Evolutionary conservation across 2,329 filamentous ascomycete species (phyloP).

Genomic region (Davidsoniella australis): DNA sequence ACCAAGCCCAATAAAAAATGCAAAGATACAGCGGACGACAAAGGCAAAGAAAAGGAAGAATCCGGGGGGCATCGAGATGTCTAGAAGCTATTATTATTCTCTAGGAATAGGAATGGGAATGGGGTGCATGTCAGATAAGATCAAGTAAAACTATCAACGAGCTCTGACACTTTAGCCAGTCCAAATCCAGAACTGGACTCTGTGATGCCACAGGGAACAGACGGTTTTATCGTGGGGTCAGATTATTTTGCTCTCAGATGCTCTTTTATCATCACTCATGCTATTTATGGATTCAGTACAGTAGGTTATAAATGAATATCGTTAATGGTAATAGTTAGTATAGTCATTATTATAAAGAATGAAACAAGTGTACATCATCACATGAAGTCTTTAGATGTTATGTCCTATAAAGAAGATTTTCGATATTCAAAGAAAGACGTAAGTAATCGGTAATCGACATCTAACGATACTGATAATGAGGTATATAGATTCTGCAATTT

Average conservation of each 20-base stretch:
- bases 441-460: no score
- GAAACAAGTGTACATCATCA: background rate
- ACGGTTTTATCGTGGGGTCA: slow-evolving; percentile 6
- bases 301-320: background rate
- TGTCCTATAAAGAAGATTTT: background rate
- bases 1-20: background rate
- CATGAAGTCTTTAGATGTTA: background rate
- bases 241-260: slow-evolving; percentile 9
- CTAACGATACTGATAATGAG: no score
- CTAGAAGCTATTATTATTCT: background rate
- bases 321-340: background rate
- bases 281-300: slow-evolving; percentile 8
- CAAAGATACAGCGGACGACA: background rate
- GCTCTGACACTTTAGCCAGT: background rate
- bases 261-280: slow-evolving; percentile 25
- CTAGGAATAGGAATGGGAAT: background rate
- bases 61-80: background rate
- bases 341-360: background rate
- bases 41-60: background rate
- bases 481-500: no score
- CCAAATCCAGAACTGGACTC: slow-evolving; percentile 7
- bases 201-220: slow-evolving; percentile 18
- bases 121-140: slow-evolving; percentile 41
- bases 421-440: background rate
- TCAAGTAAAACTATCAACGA: slow-evolving; percentile 33